These are phyloP conservation scores for Crataegus laevigata DNA, from an alignment of 306 rosid genomes.

Conservation along the genomic window DNA sequence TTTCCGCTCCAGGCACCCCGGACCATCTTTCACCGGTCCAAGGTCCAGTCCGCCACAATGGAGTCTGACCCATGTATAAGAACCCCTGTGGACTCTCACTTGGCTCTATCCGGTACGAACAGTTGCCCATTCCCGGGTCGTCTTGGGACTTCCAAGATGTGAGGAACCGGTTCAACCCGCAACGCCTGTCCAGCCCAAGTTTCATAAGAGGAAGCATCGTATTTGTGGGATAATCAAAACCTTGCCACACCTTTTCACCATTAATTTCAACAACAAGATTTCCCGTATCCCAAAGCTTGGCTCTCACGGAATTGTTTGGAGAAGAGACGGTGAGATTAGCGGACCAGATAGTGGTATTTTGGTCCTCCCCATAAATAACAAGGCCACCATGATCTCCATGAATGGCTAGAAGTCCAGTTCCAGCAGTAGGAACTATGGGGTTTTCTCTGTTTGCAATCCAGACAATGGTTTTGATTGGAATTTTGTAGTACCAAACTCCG, in stretches of 20 bases:
- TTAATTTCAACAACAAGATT: slow-evolving; percentile 1
- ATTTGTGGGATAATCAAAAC: slow-evolving; percentile 44
- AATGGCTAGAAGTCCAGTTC: no score
- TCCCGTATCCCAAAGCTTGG: slow-evolving; percentile 18
- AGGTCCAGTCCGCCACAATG: background rate
- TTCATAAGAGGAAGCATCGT: slow-evolving; percentile 33
- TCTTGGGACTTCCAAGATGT: slow-evolving; percentile 24
- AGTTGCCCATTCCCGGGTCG: slow-evolving; percentile 36
- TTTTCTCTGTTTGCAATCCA: slow-evolving; percentile 66
- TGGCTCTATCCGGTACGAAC: slow-evolving; percentile 6
- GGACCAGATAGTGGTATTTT: slow-evolving; percentile 6
- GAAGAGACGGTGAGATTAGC: slow-evolving; percentile 4
- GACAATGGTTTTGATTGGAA: slow-evolving; percentile 25
- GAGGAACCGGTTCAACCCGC: slow-evolving; percentile 1
- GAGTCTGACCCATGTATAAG: slow-evolving; percentile 7
- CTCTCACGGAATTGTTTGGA: background rate
- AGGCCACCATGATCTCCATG: slow-evolving; percentile 7
- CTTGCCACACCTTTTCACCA: slow-evolving; percentile 27
- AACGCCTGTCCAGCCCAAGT: slow-evolving; percentile 14
- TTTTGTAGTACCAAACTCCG: no score
- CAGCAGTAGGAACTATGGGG: slow-evolving; percentile 4
- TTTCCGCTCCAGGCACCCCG: background rate
- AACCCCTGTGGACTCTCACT: slow-evolving; percentile 27
- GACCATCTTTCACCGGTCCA: slow-evolving; percentile 14
- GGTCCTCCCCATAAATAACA: background rate